Percentiles rank a stretch among this genome's conserved stretches.
phyloP scores from a whole-genome alignment of 2,329 filamentous ascomycete species.

The Emericellopsis cladophorae region DNA sequence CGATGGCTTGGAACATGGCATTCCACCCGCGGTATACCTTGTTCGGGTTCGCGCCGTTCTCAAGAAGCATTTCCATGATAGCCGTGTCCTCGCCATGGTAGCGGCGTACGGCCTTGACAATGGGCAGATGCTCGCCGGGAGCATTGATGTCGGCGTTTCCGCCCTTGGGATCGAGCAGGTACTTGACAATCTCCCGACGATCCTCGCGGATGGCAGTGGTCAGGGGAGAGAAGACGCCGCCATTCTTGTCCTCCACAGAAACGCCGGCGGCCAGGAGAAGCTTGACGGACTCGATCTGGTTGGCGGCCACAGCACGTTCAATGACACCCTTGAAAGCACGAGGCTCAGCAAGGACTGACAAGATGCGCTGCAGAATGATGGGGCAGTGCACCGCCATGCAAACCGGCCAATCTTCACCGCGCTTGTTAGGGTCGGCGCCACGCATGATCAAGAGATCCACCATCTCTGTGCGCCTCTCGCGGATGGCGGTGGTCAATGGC shows the following conservation, averaged over 20 bases:
- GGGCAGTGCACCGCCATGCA: conserved; percentile 56
- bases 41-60: conserved; percentile 54
- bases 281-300: conserved; percentile 55
- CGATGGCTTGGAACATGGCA: conserved; percentile 50
- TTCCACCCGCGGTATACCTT: conserved; percentile 55
- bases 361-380: conserved; percentile 42
- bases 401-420: conserved; percentile 59
- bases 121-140: conserved; percentile 57
- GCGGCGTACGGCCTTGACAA: conserved; percentile 56
- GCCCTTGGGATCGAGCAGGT: conserved; percentile 46
- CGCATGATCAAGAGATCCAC: conserved; percentile 44
- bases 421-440: conserved; percentile 48
- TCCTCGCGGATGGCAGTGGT: conserved; percentile 56
- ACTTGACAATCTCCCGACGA: conserved; percentile 45
- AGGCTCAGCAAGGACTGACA: conserved; percentile 43
- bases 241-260: conserved; percentile 59
- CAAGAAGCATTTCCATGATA: conserved; percentile 50
- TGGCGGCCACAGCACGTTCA: conserved; percentile 54
- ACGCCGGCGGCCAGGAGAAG: conserved; percentile 51
- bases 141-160: conserved; percentile 46
- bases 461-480: conserved; percentile 43
- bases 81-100: conserved; percentile 42
- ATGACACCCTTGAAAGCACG: conserved; percentile 53
- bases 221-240: conserved; percentile 58
- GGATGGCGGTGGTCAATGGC: conserved; percentile 53